phyloP scores from a whole-genome alignment of 2,329 filamentous ascomycete genomes.

The Trichoderma polysporum region DNA sequence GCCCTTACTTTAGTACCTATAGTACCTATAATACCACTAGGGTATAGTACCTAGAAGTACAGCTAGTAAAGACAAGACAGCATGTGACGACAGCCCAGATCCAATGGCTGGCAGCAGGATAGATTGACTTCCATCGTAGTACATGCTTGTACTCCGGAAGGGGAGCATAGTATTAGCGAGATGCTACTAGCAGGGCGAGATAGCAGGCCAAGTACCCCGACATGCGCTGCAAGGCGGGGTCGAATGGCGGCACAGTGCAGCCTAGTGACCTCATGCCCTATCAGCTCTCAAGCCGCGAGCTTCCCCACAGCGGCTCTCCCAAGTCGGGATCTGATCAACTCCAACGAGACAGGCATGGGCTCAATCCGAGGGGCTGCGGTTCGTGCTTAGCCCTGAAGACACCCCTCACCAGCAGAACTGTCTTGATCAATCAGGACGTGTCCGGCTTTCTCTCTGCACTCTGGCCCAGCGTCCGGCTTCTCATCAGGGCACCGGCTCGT shows the following conservation, averaged over 20 bases:
- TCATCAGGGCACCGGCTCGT: too few relatives aligned
- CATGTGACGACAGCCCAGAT: conserved; percentile 12
- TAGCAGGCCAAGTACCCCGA: conserved; percentile 10
- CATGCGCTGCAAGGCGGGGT: neutral
- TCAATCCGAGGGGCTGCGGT: conserved; percentile 17
- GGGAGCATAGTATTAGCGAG: neutral
- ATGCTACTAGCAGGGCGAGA: neutral
- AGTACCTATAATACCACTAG: too few relatives aligned
- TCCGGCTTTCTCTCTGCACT: neutral
- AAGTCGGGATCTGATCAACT: conserved; percentile 21
- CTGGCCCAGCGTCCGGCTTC: neutral
- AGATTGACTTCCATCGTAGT: too few relatives aligned
- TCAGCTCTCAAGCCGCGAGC: neutral
- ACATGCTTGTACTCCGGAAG: too few relatives aligned
- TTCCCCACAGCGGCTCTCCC: conserved; percentile 21
- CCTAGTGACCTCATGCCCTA: conserved; percentile 16
- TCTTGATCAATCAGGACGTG: neutral
- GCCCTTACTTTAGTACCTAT: neutral
- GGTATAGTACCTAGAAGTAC: too few relatives aligned
- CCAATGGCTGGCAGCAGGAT: too few relatives aligned
- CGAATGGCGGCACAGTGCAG: conserved; percentile 6
- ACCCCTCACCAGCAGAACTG: conserved; percentile 13
- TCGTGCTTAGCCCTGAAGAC: conserved; percentile 6
- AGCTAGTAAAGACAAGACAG: neutral
- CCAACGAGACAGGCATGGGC: conserved; percentile 19